Evolutionary conservation across 1,284 basidiomycete species (phyloP).

Genomic region (Rugosomyces carneus): DNA sequence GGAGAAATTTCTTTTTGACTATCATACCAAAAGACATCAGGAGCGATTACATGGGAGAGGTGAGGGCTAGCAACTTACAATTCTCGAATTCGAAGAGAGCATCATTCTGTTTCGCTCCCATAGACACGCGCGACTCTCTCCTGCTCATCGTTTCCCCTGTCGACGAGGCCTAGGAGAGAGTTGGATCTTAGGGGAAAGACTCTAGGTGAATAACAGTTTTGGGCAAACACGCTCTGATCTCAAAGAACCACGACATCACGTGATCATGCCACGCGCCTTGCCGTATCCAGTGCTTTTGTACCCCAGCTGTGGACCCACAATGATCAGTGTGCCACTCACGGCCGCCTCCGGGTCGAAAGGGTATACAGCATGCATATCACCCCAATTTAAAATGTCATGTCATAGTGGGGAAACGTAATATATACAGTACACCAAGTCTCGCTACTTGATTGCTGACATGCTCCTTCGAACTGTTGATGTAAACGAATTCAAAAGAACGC

Average conservation of each 20-base stretch:
- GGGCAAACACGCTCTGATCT: constrained; percentile 17
- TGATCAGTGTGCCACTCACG: background rate
- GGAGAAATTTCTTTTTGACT: constrained; percentile 88
- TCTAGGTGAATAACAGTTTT: constrained; percentile 8
- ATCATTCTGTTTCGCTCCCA: constrained; percentile 65
- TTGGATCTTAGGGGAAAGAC: constrained; percentile 5
- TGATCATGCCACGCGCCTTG: constrained; percentile 8
- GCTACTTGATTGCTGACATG: background rate
- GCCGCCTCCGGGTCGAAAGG: background rate
- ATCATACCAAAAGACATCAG: constrained; percentile 26
- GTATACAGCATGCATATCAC: constrained; percentile 3
- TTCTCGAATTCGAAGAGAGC: constrained; percentile 77
- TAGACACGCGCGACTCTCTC: constrained; percentile 70
- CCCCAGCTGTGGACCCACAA: constrained; percentile 12
- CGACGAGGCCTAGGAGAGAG: constrained; percentile 21
- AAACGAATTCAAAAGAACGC: constrained; percentile 7
- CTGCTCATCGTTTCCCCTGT: constrained; percentile 61
- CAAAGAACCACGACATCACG: constrained; percentile 14
- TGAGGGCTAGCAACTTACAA: constrained; percentile 46
- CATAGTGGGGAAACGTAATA: constrained; percentile 1
- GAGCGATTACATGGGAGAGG: constrained; percentile 5
- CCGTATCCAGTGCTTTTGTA: constrained; percentile 11
- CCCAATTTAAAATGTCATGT: constrained; percentile 7
- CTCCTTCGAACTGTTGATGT: background rate
- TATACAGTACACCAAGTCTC: background rate